Base-by-base conservation (phyloP, 495 filamentous ascomycete genomes). In the Bacidia rubella region DNA sequence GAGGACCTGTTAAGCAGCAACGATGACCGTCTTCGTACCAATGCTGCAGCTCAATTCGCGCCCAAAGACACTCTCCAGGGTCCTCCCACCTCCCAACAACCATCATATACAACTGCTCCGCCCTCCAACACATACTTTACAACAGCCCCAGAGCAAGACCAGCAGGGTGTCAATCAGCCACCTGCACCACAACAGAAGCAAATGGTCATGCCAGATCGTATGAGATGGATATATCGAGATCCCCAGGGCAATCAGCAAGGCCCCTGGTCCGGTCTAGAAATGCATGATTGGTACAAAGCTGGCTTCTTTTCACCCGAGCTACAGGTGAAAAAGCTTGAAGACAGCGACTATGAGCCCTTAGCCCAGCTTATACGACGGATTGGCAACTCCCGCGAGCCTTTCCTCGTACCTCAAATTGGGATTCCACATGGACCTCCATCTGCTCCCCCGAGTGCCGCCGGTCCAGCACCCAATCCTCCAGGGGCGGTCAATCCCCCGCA, bases 211-310 rank as follows among this genome's bases (percentile, higher is more conserved):
- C 92, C 92, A 17, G 92, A 98, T 65, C 77, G 94, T 19, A 98
- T 98, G 85, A 78, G 90, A 57, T 98, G 92, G 92, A 90, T 95
- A 25, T 98, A 98, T 62, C 81, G 90, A 26, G 92, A 98, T 65
- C 92, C 93, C 2, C 84, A 90, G 64, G 89, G 90, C 39, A 81
- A 83, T 43, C 82, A 85, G 29, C 92, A 97, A 66, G 92, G 92
- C 0, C 92, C 92, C 3, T 98, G 88, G 73, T 93, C 86, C 38
- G 92, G 92, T 2, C 72, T 98, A 45, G 92, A 97, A 66, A 98
- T 98, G 92, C 90, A 98, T 61, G 92, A 98, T 60, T 98, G 92
- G 92, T 98, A 95, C 69, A 95, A 96, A 67, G 93, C 87, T 44
- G 88, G 89, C 42, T 98, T 96, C 71, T 98, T 98, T 68, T 92